Conservation (phyloP, 352 stramenopile species). For the Phytophthora quininea region DNA sequence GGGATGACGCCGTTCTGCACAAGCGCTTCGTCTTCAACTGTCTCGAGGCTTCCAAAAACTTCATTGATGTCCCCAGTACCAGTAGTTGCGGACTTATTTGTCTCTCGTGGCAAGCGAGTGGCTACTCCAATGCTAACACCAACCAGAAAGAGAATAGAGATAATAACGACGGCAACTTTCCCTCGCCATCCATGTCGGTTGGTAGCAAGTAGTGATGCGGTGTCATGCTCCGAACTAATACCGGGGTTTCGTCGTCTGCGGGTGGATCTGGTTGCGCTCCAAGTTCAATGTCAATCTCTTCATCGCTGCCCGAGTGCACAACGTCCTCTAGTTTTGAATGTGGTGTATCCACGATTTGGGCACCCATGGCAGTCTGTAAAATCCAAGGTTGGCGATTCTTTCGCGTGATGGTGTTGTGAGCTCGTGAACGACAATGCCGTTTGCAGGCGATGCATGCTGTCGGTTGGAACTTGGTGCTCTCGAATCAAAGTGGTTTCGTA, state of each 20-base stretch:
- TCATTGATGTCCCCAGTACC: constrained; percentile 13
- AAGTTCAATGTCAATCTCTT: constrained; percentile 44
- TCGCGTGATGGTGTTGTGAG: too few relatives aligned
- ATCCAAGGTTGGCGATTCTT: too few relatives aligned
- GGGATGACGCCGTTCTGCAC: constrained; percentile 15
- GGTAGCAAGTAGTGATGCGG: constrained; percentile 16
- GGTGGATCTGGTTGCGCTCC: constrained; percentile 5
- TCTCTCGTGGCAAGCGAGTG: constrained; percentile 23
- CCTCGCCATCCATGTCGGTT: constrained; percentile 16
- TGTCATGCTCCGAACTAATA: constrained; percentile 18
- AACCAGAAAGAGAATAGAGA: constrained; percentile 32
- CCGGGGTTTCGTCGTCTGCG: constrained; percentile 7
- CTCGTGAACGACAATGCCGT: constrained; percentile 1
- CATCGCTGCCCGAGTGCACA: constrained; percentile 24
- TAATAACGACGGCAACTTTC: constrained; percentile 12
- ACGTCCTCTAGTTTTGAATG: constrained; percentile 15
- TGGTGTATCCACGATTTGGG: constrained; percentile 27
- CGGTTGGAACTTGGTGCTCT: not conserved
- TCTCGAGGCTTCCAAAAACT: constrained; percentile 29
- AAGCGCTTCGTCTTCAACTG: constrained; percentile 30
- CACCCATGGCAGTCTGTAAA: constrained; percentile 8
- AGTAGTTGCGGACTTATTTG: constrained; percentile 1
- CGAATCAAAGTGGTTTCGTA: constrained; percentile 15
- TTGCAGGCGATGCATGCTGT: not conserved
- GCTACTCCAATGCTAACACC: constrained; percentile 33